These are phyloP conservation scores for Leccinum barrowsii DNA, from an alignment of 768 basidiomycete species.

Conservation along the genomic window DNA sequence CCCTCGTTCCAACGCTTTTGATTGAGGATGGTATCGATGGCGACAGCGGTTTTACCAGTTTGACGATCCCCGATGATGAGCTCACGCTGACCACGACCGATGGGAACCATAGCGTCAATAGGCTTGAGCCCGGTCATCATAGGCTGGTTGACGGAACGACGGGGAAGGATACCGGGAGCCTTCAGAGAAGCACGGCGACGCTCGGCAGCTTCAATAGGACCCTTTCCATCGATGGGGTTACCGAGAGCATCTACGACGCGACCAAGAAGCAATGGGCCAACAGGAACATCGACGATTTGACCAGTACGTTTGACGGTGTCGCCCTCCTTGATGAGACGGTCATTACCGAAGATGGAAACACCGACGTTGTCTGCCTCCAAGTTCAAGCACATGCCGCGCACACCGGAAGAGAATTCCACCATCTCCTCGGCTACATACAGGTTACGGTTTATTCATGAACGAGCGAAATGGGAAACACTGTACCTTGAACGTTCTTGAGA, in stretches of 20 bases:
- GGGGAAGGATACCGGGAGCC: constrained; percentile 98
- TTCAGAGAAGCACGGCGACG: constrained; percentile 97
- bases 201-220: constrained; percentile 89
- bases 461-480: constrained; percentile 12
- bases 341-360: constrained; percentile 99
- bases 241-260: constrained; percentile 99
- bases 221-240: constrained; percentile 99
- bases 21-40: constrained; percentile 99
- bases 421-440: constrained; percentile 87
- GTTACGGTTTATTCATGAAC: background rate
- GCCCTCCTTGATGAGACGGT: constrained; percentile 99
- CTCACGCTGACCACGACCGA: constrained; percentile 99
- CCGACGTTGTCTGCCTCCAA: constrained; percentile 99
- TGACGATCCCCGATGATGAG: constrained; percentile 99
- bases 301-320: constrained; percentile 99
- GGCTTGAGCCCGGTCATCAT: constrained; percentile 99
- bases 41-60: constrained; percentile 98
- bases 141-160: constrained; percentile 99
- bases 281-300: constrained; percentile 99
- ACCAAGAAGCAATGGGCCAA: constrained; percentile 94
- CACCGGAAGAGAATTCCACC: constrained; percentile 99
- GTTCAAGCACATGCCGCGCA: constrained; percentile 99
- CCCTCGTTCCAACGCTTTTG: constrained; percentile 99
- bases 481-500: constrained; percentile 97
- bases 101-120: constrained; percentile 99